Conservation (phyloP, 2,329 filamentous ascomycete species). For the Boeremia exigua region DNA sequence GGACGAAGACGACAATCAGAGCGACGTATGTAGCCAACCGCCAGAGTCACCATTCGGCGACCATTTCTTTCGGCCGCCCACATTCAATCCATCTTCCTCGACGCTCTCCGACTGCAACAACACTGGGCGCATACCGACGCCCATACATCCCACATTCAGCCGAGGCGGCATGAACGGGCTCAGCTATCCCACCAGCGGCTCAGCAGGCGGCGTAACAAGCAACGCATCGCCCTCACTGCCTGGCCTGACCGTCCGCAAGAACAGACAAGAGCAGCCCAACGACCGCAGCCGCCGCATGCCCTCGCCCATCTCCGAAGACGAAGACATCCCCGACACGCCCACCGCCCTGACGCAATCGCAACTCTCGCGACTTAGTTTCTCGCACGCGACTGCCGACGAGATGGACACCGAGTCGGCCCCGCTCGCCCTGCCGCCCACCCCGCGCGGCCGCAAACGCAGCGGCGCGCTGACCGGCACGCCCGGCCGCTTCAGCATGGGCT, state of each 20-base stretch:
- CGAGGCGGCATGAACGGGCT: constrained; percentile 35
- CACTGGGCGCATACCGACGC: constrained; percentile 47
- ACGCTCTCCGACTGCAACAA: constrained; percentile 23
- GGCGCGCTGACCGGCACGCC: constrained; percentile 47
- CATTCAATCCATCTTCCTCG: constrained; percentile 41
- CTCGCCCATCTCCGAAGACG: constrained; percentile 50
- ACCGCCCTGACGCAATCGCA: constrained; percentile 47
- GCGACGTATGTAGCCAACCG: constrained; percentile 43
- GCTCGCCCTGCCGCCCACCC: constrained; percentile 26
- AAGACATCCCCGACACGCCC: constrained; percentile 45
- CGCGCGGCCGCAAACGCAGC: constrained; percentile 47
- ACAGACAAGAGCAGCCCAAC: constrained; percentile 25
- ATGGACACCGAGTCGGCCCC: constrained; percentile 40
- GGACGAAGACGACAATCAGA: constrained; percentile 44
- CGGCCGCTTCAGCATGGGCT: constrained; percentile 55
- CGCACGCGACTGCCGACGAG: constrained; percentile 32
- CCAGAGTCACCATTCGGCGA: constrained; percentile 42
- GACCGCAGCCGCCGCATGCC: constrained; percentile 46
- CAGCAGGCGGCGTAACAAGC: constrained; percentile 32
- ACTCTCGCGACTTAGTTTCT: constrained; percentile 47
- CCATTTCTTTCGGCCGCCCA: constrained; percentile 42
- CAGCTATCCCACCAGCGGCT: constrained; percentile 37
- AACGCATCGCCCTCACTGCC: constrained; percentile 23
- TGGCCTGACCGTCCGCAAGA: constrained; percentile 29
- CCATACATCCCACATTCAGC: constrained; percentile 48